These are phyloP conservation scores for Clarireedia monteithiana DNA, from an alignment of 2,329 filamentous ascomycete species.

Conservation along the genomic window DNA sequence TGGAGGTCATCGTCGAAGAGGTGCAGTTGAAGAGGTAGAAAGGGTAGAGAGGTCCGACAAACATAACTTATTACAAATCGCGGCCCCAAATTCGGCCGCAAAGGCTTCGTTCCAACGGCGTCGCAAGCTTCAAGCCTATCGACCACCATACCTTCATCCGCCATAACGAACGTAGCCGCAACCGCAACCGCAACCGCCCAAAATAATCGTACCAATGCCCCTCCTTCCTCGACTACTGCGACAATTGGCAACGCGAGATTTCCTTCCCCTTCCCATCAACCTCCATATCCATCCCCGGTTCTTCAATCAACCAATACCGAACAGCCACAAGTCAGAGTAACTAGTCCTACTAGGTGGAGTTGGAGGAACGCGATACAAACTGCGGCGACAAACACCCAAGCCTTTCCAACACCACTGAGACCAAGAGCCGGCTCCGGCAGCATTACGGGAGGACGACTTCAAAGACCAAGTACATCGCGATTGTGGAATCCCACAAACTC, in stretches of 20 bases:
- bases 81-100: conserved; percentile 11
- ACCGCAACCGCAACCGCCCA: not conserved
- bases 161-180: conserved; percentile 12
- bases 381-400: conserved; percentile 9
- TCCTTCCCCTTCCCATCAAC: conserved; percentile 26
- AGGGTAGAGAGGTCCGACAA: not conserved
- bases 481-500: conserved; percentile 56
- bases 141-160: conserved; percentile 13
- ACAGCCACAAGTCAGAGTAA: conserved; percentile 23
- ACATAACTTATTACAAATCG: conserved; percentile 1
- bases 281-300: conserved; percentile 22
- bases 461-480: conserved; percentile 30
- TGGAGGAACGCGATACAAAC: conserved; percentile 26
- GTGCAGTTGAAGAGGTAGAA: not conserved
- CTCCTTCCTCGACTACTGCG: conserved; percentile 16
- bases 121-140: conserved; percentile 21
- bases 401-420: conserved; percentile 20
- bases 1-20: not conserved
- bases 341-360: conserved; percentile 40
- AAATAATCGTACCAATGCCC: conserved; percentile 7
- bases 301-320: conserved; percentile 9
- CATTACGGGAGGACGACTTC: conserved; percentile 14
- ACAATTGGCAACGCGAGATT: conserved; percentile 20
- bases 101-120: conserved; percentile 24
- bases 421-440: conserved; percentile 22